Evolutionary conservation across 129 eudicot species (phyloP).

Genomic region (Pseudognaphalium luteoalbum): DNA sequence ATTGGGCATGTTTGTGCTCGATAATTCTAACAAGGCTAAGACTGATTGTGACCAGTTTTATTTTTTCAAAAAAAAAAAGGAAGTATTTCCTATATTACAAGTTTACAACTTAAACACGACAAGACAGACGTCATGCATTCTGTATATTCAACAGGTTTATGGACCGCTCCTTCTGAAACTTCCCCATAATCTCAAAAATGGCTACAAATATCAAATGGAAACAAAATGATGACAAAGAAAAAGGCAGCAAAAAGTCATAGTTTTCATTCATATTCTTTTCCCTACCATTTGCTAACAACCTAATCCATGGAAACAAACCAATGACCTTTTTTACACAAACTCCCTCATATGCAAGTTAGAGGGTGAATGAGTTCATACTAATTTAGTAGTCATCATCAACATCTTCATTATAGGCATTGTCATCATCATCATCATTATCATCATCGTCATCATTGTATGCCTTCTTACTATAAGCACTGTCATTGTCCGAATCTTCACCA

Average conservation of each 20-base stretch:
- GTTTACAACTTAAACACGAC: too few relatives aligned
- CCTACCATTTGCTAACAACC: neutral
- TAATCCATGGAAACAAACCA: neutral
- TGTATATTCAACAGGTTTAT: neutral
- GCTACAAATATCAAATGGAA: constrained; percentile 12
- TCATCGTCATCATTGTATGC: constrained; percentile 30
- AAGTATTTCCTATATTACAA: too few relatives aligned
- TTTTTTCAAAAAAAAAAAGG: too few relatives aligned
- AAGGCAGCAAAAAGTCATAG: neutral
- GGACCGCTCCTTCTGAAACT: neutral
- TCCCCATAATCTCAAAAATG: neutral
- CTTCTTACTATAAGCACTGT: constrained; percentile 10
- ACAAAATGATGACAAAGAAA: neutral
- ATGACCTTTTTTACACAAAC: constrained; percentile 7
- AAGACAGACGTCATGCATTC: too few relatives aligned
- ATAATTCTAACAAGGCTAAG: too few relatives aligned
- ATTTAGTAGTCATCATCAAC: constrained; percentile 18
- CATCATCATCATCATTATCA: constrained; percentile 25
- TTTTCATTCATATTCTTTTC: neutral
- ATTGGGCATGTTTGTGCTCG: too few relatives aligned
- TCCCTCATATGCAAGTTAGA: neutral
- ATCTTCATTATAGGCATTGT: constrained; percentile 23
- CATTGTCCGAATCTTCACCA: constrained; percentile 27
- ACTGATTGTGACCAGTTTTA: too few relatives aligned
- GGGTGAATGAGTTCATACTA: neutral